phyloP scores from a whole-genome alignment of 768 basidiomycete species.

The Sutorius australiensis region DNA sequence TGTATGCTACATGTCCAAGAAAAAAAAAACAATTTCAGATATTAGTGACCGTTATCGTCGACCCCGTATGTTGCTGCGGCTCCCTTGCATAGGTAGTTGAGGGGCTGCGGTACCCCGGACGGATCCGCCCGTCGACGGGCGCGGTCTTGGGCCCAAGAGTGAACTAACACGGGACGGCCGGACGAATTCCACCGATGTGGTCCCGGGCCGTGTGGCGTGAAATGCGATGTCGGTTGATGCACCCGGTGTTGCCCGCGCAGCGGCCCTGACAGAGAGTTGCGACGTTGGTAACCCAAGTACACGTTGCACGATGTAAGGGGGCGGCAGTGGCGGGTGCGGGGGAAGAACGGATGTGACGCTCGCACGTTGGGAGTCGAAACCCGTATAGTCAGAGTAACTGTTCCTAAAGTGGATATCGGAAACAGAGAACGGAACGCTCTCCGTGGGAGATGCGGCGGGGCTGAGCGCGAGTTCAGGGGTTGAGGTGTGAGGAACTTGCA shows the following conservation, averaged over 20 bases:
- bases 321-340: slow-evolving; percentile 40
- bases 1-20: slow-evolving; percentile 18
- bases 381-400: slow-evolving; percentile 32
- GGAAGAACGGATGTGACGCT: slow-evolving; percentile 37
- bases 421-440: slow-evolving; percentile 55
- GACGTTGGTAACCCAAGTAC: slow-evolving; percentile 29
- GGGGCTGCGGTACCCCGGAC: slow-evolving; percentile 16
- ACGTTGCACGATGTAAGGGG: slow-evolving; percentile 31
- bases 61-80: slow-evolving; percentile 20
- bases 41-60: slow-evolving; percentile 7
- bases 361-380: slow-evolving; percentile 30
- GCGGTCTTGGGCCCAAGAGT: slow-evolving; percentile 30
- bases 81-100: slow-evolving; percentile 32
- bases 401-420: slow-evolving; percentile 51
- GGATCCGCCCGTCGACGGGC: slow-evolving; percentile 20
- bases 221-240: neutral
- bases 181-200: neutral
- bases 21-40: neutral
- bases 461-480: slow-evolving; percentile 28
- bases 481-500: slow-evolving; percentile 22
- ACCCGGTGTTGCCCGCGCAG: neutral
- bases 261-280: slow-evolving; percentile 9
- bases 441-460: slow-evolving; percentile 47
- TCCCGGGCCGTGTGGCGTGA: slow-evolving; percentile 4
- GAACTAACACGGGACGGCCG: slow-evolving; percentile 16